Conservation (phyloP, 495 filamentous ascomycete species). For the Penicillium samsonianum region DNA sequence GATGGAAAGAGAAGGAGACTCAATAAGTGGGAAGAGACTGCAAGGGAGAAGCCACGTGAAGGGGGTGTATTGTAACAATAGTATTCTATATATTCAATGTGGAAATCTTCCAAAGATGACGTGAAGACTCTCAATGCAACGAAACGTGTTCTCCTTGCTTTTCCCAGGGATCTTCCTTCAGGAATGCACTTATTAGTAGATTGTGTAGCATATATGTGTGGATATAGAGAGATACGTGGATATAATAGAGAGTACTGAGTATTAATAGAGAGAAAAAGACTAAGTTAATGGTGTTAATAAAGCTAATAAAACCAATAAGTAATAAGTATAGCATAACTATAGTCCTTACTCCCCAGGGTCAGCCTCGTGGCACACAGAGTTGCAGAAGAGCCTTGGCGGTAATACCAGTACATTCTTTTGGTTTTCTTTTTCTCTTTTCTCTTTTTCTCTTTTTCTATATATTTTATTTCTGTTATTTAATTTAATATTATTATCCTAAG, state of each 20-base stretch:
- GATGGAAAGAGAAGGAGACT: conserved; percentile 6
- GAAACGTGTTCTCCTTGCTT: conserved; percentile 13
- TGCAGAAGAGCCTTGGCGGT: conserved; percentile 23
- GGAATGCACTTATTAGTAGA: not conserved
- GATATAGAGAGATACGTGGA: not conserved
- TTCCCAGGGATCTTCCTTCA: conserved; percentile 4
- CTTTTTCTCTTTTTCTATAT: no score
- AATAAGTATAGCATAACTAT: not conserved
- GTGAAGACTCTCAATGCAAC: conserved; percentile 8
- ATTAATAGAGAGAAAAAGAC: no score
- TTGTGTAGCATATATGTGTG: no score
- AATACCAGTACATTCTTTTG: conserved; percentile 7
- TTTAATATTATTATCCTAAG: not conserved
- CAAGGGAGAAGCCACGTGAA: conserved; percentile 14
- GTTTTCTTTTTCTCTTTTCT: not conserved
- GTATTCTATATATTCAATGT: not conserved
- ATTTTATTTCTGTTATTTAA: not conserved
- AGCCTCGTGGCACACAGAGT: conserved; percentile 28
- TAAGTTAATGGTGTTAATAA: not conserved
- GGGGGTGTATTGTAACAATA: conserved; percentile 19
- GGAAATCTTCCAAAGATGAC: not conserved
- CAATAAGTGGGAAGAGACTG: not conserved
- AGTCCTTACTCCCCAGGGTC: conserved; percentile 18
- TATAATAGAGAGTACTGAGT: not conserved
- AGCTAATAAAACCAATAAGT: no score